Evolutionary conservation across 768 basidiomycete genomes (phyloP).

Genomic region (Russula foetens): DNA sequence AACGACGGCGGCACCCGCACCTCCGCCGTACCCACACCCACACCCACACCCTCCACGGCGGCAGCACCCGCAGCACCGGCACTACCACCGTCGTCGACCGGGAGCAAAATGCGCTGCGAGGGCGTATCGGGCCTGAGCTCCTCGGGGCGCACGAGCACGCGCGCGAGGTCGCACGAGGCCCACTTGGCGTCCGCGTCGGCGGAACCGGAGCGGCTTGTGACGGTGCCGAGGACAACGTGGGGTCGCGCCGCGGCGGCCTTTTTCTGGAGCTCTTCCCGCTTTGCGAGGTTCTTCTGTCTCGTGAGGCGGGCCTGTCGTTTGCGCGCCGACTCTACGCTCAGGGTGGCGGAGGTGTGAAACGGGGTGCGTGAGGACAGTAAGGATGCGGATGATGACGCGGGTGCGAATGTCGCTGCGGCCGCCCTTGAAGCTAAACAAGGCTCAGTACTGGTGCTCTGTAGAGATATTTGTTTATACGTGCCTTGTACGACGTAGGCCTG

Average conservation of each 20-base stretch:
- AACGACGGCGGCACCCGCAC: slow-evolving; percentile 44
- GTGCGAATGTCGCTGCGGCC: slow-evolving; percentile 37
- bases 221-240: slow-evolving; percentile 70
- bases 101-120: neutral
- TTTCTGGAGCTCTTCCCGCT: slow-evolving; percentile 36
- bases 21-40: slow-evolving; percentile 26
- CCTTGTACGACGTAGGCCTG: slow-evolving; percentile 22
- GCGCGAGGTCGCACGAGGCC: slow-evolving; percentile 56
- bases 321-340: slow-evolving; percentile 26
- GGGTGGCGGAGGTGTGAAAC: slow-evolving; percentile 43
- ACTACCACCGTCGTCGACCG: slow-evolving; percentile 5
- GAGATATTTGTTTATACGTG: slow-evolving; percentile 9
- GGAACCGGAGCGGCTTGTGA: slow-evolving; percentile 39
- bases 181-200: slow-evolving; percentile 50
- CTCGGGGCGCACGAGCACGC: slow-evolving; percentile 33
- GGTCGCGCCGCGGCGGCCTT: slow-evolving; percentile 37
- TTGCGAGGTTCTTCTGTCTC: slow-evolving; percentile 38
- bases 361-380: slow-evolving; percentile 22
- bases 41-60: no score
- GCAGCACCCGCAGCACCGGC: no score
- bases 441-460: neutral
- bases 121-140: slow-evolving; percentile 10
- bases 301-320: slow-evolving; percentile 31
- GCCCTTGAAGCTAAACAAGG: slow-evolving; percentile 29
- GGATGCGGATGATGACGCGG: neutral